phyloP scores from a whole-genome alignment of 495 filamentous ascomycete species.

The Eremomyces bilateralis region DNA sequence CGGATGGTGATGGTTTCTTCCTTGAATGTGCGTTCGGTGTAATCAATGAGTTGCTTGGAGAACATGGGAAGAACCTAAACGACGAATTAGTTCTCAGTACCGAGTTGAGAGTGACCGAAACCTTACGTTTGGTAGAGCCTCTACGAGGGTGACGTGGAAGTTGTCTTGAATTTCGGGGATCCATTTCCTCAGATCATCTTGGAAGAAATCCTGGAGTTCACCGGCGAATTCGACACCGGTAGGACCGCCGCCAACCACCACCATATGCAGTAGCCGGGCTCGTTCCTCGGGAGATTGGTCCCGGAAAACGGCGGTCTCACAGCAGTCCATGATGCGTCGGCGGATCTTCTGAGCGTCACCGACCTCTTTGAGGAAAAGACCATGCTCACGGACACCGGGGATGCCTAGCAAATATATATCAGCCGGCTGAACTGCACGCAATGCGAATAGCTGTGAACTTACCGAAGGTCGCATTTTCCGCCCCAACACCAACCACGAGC shows the following conservation, averaged over 20 bases:
- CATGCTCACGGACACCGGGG: constrained; percentile 81
- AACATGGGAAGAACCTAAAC: constrained; percentile 70
- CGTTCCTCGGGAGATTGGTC: constrained; percentile 78
- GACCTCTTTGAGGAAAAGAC: constrained; percentile 97
- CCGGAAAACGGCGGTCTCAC: constrained; percentile 97
- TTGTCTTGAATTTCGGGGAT: constrained; percentile 83
- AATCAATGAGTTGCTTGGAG: constrained; percentile 97
- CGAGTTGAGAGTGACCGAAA: neutral
- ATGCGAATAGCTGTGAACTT: constrained; percentile 9
- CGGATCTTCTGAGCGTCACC: constrained; percentile 85
- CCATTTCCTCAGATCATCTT: constrained; percentile 93
- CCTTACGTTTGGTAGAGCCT: constrained; percentile 78
- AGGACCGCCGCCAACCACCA: constrained; percentile 92
- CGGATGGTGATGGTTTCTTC: constrained; percentile 92
- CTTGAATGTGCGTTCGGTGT: constrained; percentile 96
- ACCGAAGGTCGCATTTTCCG: constrained; percentile 97
- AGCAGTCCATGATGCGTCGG: constrained; percentile 98
- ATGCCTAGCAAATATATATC: constrained; percentile 34
- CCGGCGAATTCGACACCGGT: constrained; percentile 97
- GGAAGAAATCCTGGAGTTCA: constrained; percentile 96
- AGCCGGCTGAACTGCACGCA: constrained; percentile 1
- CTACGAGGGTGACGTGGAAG: constrained; percentile 92
- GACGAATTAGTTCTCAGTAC: neutral
- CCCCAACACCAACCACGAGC: constrained; percentile 90
- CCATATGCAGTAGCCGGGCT: constrained; percentile 93